Percentiles rank a stretch among this genome's conserved stretches.
These are phyloP conservation scores for Zygnema cylindricum DNA, from an alignment of 139 green algal species.

Conservation along the genomic window DNA sequence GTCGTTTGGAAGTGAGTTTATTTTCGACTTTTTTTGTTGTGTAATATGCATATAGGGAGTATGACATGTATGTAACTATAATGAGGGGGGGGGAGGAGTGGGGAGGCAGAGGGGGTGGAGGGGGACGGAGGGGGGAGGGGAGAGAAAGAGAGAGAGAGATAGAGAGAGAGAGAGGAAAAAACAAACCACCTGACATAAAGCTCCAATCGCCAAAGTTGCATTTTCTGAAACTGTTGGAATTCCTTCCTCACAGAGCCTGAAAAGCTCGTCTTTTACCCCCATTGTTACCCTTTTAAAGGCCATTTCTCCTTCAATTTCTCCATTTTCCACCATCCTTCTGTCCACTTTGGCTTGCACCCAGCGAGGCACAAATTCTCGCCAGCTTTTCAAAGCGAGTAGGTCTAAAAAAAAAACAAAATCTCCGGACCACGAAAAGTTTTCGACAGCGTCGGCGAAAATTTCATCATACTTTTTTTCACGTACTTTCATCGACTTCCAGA, in stretches of 20 bases:
- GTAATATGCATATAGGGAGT: too few species aligned
- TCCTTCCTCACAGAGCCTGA: background rate
- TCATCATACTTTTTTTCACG: background rate
- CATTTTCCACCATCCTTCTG: background rate
- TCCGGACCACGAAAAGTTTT: background rate
- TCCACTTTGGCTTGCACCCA: constrained; percentile 7
- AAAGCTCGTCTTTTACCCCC: background rate
- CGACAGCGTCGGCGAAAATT: background rate
- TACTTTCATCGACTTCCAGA: background rate
- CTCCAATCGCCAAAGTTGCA: background rate
- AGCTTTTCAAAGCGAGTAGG: background rate
- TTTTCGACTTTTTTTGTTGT: too few species aligned
- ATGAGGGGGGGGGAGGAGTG: too few species aligned
- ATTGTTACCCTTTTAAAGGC: background rate
- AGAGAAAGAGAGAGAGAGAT: too few species aligned
- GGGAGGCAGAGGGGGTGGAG: too few species aligned
- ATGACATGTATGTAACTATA: too few species aligned
- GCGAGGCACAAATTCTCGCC: constrained; percentile 3
- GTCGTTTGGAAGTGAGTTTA: too few species aligned
- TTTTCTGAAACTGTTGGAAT: background rate
- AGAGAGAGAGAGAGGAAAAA: background rate
- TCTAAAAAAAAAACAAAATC: background rate
- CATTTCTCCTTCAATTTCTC: background rate
- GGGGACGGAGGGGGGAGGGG: too few species aligned
- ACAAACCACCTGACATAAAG: background rate